Percentiles rank a stretch among this genome's conserved stretches.
These are phyloP conservation scores for Eutrema salsugineum DNA, from an alignment of 441 rosid genomes.

Conservation along the genomic window DNA sequence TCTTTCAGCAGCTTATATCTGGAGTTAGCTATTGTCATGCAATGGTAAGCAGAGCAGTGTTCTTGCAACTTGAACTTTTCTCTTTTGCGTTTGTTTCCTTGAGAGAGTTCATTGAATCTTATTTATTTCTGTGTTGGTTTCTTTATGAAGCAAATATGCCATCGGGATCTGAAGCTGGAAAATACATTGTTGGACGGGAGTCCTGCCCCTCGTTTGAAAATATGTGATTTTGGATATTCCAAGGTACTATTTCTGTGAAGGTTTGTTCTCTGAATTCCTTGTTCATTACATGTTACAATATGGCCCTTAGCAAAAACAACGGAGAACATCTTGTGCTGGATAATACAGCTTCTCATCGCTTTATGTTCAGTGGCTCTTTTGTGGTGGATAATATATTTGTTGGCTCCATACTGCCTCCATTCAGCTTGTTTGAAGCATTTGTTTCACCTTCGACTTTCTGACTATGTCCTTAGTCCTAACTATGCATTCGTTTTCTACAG, in stretches of 20 bases:
- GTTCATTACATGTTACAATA: background rate
- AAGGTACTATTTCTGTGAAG: slow-evolving; percentile 52
- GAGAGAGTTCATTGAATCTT: background rate
- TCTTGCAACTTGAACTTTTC: background rate
- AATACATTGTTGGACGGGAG: slow-evolving; percentile 72
- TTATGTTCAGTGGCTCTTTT: background rate
- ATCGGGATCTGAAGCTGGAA: slow-evolving; percentile 52
- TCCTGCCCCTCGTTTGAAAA: slow-evolving; percentile 84
- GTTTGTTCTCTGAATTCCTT: slow-evolving; percentile 21
- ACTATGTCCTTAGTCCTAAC: background rate
- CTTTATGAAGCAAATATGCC: slow-evolving; percentile 29
- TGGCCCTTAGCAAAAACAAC: background rate
- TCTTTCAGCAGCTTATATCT: slow-evolving; percentile 72
- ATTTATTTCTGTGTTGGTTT: slow-evolving; percentile 23
- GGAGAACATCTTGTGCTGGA: background rate
- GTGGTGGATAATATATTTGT: too few relatives aligned
- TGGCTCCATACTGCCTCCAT: too few relatives aligned
- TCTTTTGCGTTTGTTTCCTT: background rate
- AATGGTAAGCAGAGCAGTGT: slow-evolving; percentile 52
- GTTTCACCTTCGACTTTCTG: background rate
- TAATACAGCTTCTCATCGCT: background rate
- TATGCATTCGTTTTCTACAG: slow-evolving; percentile 28
- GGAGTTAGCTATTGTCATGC: slow-evolving; percentile 88
- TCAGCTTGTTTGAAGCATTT: too few relatives aligned
- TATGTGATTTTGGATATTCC: slow-evolving; percentile 96